Base-by-base conservation (phyloP, 805 yeast genomes). In the Candida oleophila region DNA sequence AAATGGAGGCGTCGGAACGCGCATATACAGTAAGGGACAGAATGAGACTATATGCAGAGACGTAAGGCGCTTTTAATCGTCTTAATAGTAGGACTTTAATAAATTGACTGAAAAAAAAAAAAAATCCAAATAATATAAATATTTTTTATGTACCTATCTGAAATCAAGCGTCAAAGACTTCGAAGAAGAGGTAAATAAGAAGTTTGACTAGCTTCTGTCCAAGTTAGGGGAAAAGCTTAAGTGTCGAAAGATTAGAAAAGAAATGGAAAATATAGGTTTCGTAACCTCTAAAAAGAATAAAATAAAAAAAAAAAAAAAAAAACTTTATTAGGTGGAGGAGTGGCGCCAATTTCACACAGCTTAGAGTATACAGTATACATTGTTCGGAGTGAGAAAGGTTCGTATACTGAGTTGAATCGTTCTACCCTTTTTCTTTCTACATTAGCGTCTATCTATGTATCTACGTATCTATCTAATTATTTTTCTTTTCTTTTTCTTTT, bases 21-120 rank as follows among this genome's bases (percentile, higher is more conserved):
- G 39, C 39, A 36, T 11, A 25, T 25, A 25, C 39, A 19, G 39
- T 36, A 36, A 36, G 39, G 39, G 22, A 25, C 30, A 25, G 30
- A 25, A 25, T 7, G 30, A 11, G 30, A 25, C 30, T 25, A 11
- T 25, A 25, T 25, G 37, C 37, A 16, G 39, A 18, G 39, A 36
- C 39, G 39, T 19, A 18, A 20, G 21, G 39, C 39, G 39, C 21
- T 34, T 34, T 34, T 34, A n/a, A n/a, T n/a, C n/a, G n/a, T n/a
- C n/a, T n/a, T n/a, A n/a, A n/a, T n/a, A n/a, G n/a, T n/a, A n/a
- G n/a, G n/a, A n/a, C n/a, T n/a, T n/a, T n/a, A n/a, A 25, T 11
- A 25, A 25, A 25, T 7, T 7, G 11, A 25, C 30, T 7, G 11
- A 25, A 25, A 25, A 25, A 25, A 25, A 25, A 25, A 25, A 25